phyloP scores from a whole-genome alignment of 2,329 filamentous ascomycete genomes.

The Pyricularia grisea region DNA sequence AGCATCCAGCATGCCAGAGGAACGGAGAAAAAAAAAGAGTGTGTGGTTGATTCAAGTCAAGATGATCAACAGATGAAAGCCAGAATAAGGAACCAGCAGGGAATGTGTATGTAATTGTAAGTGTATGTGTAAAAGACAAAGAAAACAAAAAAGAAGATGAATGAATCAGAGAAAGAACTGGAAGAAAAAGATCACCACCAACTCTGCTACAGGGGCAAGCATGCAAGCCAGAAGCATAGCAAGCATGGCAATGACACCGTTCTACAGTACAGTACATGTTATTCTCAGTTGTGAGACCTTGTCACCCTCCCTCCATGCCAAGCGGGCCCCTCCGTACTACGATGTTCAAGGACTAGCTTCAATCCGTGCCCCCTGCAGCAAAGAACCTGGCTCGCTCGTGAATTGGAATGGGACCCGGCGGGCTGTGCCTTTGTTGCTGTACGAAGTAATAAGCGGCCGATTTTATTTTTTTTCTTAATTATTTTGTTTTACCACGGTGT shows the following conservation, averaged over 20 bases:
- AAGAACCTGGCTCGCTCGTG: not conserved
- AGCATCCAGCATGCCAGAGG: not conserved
- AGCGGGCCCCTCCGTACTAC: not conserved
- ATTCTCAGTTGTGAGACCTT: not conserved
- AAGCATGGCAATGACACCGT: not conserved
- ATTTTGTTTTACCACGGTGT: too few species aligned
- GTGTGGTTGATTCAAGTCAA: not conserved
- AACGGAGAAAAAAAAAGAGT: not conserved
- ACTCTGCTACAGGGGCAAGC: not conserved
- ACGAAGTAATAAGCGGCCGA: not conserved
- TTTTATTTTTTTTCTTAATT: too few species aligned
- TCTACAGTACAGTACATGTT: not conserved
- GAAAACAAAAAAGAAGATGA: not conserved
- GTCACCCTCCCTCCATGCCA: not conserved
- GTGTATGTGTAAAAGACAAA: too few species aligned
- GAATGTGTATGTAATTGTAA: not conserved
- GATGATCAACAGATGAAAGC: not conserved
- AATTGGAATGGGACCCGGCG: not conserved
- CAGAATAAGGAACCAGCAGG: not conserved
- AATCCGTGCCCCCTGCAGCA: not conserved
- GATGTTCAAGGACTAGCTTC: not conserved
- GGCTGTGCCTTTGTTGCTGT: not conserved
- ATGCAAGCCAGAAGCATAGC: not conserved
- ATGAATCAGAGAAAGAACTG: not conserved
- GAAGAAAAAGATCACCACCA: not conserved